Conservation (phyloP, 495 filamentous ascomycete species). For the Aspergillus baeticus region DNA sequence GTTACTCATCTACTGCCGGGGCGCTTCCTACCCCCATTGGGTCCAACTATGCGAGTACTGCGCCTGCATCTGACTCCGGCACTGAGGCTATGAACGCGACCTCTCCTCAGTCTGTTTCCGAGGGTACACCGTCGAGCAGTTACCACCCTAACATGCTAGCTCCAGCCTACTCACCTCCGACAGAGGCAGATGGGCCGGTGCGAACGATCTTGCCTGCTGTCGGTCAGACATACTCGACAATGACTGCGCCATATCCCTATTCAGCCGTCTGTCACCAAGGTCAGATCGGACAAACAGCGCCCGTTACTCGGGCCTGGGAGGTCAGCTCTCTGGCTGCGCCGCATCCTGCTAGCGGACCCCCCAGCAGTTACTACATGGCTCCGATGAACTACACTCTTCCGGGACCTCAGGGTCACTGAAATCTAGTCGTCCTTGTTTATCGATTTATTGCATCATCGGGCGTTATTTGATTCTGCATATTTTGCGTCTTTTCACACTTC, state of each 20-base stretch:
- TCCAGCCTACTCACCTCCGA: slow-evolving; percentile 28
- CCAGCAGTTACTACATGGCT: slow-evolving; percentile 34
- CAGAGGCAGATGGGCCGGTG: slow-evolving; percentile 25
- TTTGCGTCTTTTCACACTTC: slow-evolving; percentile 20
- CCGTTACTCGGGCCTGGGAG: slow-evolving; percentile 36
- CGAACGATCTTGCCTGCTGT: slow-evolving; percentile 32
- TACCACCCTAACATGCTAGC: slow-evolving; percentile 30
- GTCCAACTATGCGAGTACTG: slow-evolving; percentile 38
- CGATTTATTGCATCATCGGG: slow-evolving; percentile 13
- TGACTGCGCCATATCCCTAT: slow-evolving; percentile 34
- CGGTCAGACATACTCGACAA: slow-evolving; percentile 32
- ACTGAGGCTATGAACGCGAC: slow-evolving; percentile 38
- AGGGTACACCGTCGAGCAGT: slow-evolving; percentile 30
- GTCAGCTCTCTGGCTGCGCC: slow-evolving; percentile 27
- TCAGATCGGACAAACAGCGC: slow-evolving; percentile 24
- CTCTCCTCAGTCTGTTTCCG: slow-evolving; percentile 47
- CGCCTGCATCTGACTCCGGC: slow-evolving; percentile 40
- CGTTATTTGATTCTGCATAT: slow-evolving; percentile 20
- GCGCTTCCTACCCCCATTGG: slow-evolving; percentile 40
- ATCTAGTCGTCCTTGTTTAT: not conserved
- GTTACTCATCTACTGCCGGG: slow-evolving; percentile 51
- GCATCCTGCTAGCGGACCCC: slow-evolving; percentile 17
- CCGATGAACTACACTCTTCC: slow-evolving; percentile 37
- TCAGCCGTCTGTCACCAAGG: slow-evolving; percentile 36
- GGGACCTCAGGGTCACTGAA: slow-evolving; percentile 24